Percentiles rank a stretch among this genome's conserved stretches.
Evolutionary conservation across 2,329 filamentous ascomycete species (phyloP).

Genomic region (Thermothelomyces thermophilus): DNA sequence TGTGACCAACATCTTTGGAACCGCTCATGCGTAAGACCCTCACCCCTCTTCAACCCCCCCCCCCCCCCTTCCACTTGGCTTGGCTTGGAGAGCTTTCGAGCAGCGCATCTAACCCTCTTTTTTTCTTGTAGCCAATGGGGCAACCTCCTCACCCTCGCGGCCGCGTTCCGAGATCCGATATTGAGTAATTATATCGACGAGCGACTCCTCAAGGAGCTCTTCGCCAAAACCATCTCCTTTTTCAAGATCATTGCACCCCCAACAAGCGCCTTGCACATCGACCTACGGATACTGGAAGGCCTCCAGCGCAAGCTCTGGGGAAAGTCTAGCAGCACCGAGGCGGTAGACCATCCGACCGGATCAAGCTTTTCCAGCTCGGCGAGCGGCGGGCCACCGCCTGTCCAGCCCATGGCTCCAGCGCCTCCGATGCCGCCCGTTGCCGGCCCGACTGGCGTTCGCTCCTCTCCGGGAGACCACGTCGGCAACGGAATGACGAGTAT

Average conservation of each 20-base stretch:
- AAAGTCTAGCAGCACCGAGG: slow-evolving; percentile 13
- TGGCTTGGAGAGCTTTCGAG: background rate
- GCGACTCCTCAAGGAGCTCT: slow-evolving; percentile 51
- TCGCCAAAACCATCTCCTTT: slow-evolving; percentile 70
- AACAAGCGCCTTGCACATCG: slow-evolving; percentile 66
- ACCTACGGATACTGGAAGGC: slow-evolving; percentile 65
- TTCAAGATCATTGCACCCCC: slow-evolving; percentile 63
- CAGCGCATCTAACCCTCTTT: background rate
- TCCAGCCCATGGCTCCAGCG: background rate
- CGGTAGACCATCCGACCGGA: slow-evolving; percentile 11
- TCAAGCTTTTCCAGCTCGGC: slow-evolving; percentile 23
- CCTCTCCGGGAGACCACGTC: slow-evolving; percentile 9
- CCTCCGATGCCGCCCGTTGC: slow-evolving; percentile 10
- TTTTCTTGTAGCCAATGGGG: slow-evolving; percentile 70
- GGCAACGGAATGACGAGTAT: slow-evolving; percentile 7
- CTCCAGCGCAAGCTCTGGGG: slow-evolving; percentile 40
- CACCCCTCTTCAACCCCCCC: too few relatives aligned
- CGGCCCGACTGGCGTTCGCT: slow-evolving; percentile 5
- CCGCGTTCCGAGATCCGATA: slow-evolving; percentile 63
- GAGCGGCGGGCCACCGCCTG: slow-evolving; percentile 11
- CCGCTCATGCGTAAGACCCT: slow-evolving; percentile 77
- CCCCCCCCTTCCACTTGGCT: too few relatives aligned
- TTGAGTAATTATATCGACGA: slow-evolving; percentile 53
- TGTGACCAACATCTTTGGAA: slow-evolving; percentile 94
- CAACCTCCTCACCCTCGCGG: slow-evolving; percentile 84